Evolutionary conservation across 805 yeast genomes (phyloP).

Genomic region (Metschnikowia bowlesiae): DNA sequence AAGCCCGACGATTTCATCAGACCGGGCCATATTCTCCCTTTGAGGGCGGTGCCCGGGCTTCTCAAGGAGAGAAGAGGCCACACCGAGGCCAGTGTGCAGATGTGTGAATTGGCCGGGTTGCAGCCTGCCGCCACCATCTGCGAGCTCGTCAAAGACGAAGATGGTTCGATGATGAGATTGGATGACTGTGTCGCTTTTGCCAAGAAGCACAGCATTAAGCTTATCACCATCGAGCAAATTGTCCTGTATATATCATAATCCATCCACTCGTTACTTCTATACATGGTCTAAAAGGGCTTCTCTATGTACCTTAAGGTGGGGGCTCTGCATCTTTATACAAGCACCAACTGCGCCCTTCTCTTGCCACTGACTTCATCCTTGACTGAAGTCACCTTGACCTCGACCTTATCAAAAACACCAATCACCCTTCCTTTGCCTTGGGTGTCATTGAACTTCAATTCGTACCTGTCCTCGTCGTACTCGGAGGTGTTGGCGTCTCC

Average conservation of each 20-base stretch:
- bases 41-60: conserved; percentile 86
- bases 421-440: conserved; percentile 46
- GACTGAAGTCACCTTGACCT: conserved; percentile 75
- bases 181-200: conserved; percentile 78
- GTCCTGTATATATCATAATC: conserved; percentile 44
- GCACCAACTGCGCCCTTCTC: conserved; percentile 76
- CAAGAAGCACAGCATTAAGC: conserved; percentile 54
- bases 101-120: conserved; percentile 70
- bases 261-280: neutral
- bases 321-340: conserved; percentile 32
- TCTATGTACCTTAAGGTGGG: no score
- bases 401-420: conserved; percentile 78
- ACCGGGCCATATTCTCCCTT: conserved; percentile 94
- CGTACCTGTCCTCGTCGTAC: conserved; percentile 76
- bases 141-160: conserved; percentile 88
- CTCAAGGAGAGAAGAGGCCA: conserved; percentile 84
- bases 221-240: conserved; percentile 75
- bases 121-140: conserved; percentile 89
- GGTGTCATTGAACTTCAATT: conserved; percentile 53
- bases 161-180: conserved; percentile 93
- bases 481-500: conserved; percentile 59
- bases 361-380: conserved; percentile 87
- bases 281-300: neutral
- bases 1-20: conserved; percentile 66
- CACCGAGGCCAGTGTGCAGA: conserved; percentile 94